Conservation (phyloP, 179 eudicot species). For the Beta lomatogona region DNA sequence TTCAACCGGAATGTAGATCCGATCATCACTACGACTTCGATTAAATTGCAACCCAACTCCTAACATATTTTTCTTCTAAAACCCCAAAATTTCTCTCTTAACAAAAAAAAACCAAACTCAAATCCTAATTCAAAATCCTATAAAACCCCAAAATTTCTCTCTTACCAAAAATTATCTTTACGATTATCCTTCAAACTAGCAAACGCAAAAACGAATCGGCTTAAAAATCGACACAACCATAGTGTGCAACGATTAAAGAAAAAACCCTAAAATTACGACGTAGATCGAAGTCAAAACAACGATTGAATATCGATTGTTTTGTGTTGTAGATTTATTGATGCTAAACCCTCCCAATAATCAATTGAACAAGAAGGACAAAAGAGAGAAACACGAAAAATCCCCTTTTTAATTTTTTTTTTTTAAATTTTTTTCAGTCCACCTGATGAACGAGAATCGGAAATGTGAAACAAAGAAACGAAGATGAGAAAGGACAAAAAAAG, state of each 20-base stretch:
- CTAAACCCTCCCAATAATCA: too few species aligned
- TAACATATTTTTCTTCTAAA: conserved; percentile 43
- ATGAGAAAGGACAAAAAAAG: too few species aligned
- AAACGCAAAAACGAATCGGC: conserved; percentile 1
- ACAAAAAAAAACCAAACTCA: not conserved
- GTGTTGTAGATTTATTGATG: too few species aligned
- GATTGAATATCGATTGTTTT: not conserved
- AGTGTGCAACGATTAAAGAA: not conserved
- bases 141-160: not conserved
- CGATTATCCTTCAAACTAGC: not conserved
- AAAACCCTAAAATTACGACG: not conserved
- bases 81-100: too few species aligned
- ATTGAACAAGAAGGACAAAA: too few species aligned
- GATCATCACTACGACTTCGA: conserved; percentile 61
- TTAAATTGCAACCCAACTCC: conserved; percentile 76
- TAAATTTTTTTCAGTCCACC: too few species aligned
- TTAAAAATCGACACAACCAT: not conserved
- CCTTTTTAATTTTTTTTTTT: too few species aligned
- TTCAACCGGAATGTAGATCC: conserved; percentile 62
- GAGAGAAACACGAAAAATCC: too few species aligned
- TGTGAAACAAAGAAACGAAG: too few species aligned
- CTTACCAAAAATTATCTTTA: not conserved
- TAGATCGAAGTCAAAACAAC: conserved; percentile 1
- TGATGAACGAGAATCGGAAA: too few species aligned
- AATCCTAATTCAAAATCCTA: not conserved